A percentile compares a stretch with the other conserved stretches of the same genome.
These are phyloP conservation scores for Withania somnifera DNA, from an alignment of 305 asterid genomes.

Conservation along the genomic window DNA sequence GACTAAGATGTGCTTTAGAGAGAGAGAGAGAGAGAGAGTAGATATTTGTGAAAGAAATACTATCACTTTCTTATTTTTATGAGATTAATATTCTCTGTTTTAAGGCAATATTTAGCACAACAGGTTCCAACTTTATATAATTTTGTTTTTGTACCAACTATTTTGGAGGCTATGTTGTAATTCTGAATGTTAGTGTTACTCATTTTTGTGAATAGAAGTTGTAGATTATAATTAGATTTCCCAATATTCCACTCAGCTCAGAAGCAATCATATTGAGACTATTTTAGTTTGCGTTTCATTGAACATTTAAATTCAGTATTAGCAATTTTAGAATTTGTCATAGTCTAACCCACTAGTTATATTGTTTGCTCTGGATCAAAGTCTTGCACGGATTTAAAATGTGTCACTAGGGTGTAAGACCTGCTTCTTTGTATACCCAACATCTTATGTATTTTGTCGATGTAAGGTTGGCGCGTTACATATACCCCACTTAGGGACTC, in stretches of 20 bases:
- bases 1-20: constrained; percentile 1
- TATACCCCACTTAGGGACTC: too few relatives aligned
- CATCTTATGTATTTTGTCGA: too few relatives aligned
- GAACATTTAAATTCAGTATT: neutral
- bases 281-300: neutral
- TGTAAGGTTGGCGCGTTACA: too few relatives aligned
- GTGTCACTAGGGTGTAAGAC: too few relatives aligned
- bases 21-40: neutral
- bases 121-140: constrained; percentile 3
- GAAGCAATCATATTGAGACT: neutral
- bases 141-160: constrained; percentile 10
- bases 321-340: too few relatives aligned
- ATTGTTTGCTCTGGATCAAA: too few relatives aligned
- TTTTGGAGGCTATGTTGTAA: constrained; percentile 3
- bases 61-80: neutral
- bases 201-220: constrained; percentile 2
- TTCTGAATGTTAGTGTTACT: neutral
- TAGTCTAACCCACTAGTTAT: too few relatives aligned
- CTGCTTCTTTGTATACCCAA: too few relatives aligned
- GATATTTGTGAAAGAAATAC: neutral
- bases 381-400: too few relatives aligned
- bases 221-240: neutral
- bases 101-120: neutral
- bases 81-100: neutral
- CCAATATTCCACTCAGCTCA: neutral